Percentiles rank a stretch among this genome's conserved stretches.
Conservation (phyloP, 2,329 filamentous ascomycete genomes). For the Pleomassaria siparia region DNA sequence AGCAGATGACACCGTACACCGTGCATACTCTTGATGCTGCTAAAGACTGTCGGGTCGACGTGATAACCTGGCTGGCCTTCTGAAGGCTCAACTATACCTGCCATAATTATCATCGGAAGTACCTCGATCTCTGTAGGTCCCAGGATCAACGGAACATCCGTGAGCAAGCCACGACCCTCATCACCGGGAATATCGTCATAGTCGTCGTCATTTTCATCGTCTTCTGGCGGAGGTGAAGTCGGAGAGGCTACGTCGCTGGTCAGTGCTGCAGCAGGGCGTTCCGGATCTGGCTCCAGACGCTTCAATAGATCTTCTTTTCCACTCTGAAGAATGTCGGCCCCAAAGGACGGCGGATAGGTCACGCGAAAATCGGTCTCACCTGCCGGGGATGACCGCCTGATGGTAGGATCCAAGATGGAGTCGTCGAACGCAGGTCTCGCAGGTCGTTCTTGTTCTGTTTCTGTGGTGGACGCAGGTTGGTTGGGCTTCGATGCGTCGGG, state of each 20-base stretch:
- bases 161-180: conserved; percentile 79
- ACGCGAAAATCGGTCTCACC: conserved; percentile 52
- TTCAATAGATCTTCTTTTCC: conserved; percentile 56
- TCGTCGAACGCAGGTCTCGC: conserved; percentile 27
- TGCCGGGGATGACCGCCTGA: conserved; percentile 42
- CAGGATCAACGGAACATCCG: conserved; percentile 90
- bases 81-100: conserved; percentile 82
- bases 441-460: conserved; percentile 20
- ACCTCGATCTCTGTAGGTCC: conserved; percentile 96
- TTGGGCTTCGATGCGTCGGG: conserved; percentile 22
- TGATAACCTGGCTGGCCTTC: conserved; percentile 64
- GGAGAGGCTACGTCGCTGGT: conserved; percentile 43
- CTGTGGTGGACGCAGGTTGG: conserved; percentile 13
- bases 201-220: conserved; percentile 73
- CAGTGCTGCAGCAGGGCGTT: conserved; percentile 40
- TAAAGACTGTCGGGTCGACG: conserved; percentile 53
- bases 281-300: conserved; percentile 50
- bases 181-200: conserved; percentile 72
- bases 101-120: conserved; percentile 95
- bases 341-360: conserved; percentile 51
- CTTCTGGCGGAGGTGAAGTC: conserved; percentile 50
- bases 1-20: conserved; percentile 88
- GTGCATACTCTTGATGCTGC: conserved; percentile 74
- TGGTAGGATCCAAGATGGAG: conserved; percentile 36
- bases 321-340: conserved; percentile 51